Evolutionary conservation across 371 early-diverging fungal species (phyloP).

Genomic region (Apophysomyces elegans): DNA sequence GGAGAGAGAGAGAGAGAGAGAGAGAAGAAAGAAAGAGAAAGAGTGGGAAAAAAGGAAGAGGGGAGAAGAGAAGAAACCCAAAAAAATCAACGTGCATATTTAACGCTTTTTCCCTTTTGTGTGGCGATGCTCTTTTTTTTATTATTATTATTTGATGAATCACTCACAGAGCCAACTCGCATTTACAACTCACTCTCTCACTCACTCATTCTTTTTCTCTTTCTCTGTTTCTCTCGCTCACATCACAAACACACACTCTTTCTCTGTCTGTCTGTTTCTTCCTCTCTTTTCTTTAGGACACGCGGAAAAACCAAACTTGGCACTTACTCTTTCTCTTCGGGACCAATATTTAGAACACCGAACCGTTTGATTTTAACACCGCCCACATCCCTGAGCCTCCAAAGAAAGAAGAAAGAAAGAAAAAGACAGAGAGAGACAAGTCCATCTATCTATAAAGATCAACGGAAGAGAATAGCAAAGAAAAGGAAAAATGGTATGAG

Average conservation of each 20-base stretch:
- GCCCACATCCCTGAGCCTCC: slow-evolving; percentile 6
- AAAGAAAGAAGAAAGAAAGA: not conserved
- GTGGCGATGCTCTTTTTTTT: not conserved
- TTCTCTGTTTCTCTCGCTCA: too few species aligned
- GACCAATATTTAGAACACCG: slow-evolving; percentile 1
- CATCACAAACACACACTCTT: too few species aligned
- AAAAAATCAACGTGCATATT: slow-evolving; percentile 12
- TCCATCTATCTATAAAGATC: too few species aligned
- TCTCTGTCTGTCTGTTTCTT: not conserved
- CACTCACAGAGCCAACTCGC: too few species aligned
- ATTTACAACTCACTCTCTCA: too few species aligned
- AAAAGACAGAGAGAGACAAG: not conserved
- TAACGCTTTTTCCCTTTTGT: not conserved
- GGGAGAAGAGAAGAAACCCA: slow-evolving; percentile 6
- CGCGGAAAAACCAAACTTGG: slow-evolving; percentile 8
- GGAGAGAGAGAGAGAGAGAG: not conserved
- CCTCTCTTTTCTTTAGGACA: not conserved
- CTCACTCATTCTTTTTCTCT: too few species aligned
- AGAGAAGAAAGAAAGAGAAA: not conserved
- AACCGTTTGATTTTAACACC: slow-evolving; percentile 8
- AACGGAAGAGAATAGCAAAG: not conserved
- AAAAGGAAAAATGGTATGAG: too few species aligned
- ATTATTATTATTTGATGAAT: too few species aligned
- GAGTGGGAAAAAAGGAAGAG: not conserved
- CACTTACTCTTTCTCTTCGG: not conserved